Conservation (phyloP, 352 stramenopile species). For the Globisporangium mamillatum region DNA sequence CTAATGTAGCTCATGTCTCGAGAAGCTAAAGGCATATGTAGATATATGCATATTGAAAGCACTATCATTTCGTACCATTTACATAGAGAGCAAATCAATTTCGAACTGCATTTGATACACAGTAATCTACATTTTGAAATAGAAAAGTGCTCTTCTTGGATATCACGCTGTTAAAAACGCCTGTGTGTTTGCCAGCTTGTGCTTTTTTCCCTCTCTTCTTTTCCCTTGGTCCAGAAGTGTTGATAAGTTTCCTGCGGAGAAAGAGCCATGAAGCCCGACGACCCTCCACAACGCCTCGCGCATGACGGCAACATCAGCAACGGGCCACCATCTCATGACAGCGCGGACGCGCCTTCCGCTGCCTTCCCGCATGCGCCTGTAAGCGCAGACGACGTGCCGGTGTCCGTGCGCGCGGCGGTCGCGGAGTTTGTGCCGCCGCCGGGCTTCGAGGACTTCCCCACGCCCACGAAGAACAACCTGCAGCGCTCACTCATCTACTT, state of each 20-base stretch:
- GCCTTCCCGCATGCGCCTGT: background rate
- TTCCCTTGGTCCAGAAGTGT: background rate
- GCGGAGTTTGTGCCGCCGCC: conserved; percentile 14
- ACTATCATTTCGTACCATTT: no score
- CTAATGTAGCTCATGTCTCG: background rate
- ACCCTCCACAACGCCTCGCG: background rate
- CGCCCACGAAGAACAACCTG: conserved; percentile 25
- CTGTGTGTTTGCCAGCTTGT: background rate
- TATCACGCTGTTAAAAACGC: background rate
- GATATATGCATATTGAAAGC: no score
- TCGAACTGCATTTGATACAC: no score
- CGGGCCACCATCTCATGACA: background rate
- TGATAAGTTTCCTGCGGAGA: background rate
- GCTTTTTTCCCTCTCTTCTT: background rate
- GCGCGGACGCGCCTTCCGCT: background rate
- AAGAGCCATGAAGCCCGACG: background rate
- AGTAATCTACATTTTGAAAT: no score
- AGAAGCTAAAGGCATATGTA: no score
- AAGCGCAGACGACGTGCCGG: conserved; percentile 14
- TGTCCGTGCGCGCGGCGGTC: conserved; percentile 15
- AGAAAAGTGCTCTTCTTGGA: no score
- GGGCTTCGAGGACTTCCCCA: conserved; percentile 20
- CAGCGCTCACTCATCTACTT: conserved; percentile 29
- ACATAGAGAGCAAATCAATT: no score
- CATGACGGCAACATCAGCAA: background rate